Evolutionary conservation across 2,329 filamentous ascomycete genomes (phyloP), one percentile per base, ranked within the genome.

Genomic region (Bimuria novae-zelandiae): DNA sequence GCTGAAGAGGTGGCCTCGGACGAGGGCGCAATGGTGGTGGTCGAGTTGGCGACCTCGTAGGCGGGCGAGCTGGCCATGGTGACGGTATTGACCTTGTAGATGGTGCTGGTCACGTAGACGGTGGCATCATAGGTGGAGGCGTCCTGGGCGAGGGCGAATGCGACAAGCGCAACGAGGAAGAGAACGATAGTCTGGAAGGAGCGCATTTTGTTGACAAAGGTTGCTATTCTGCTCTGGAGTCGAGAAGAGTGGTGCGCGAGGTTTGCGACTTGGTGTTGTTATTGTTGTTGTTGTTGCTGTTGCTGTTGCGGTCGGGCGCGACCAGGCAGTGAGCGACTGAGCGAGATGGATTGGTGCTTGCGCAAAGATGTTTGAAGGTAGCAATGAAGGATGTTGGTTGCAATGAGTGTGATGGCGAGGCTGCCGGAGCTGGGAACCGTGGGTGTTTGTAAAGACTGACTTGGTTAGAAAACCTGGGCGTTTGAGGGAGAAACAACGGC

Each of bases 1-100:
- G 54, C 54, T 21, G 21, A 23, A n/a, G 63, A 55, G 33, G 51
- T n/a, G n/a, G n/a, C 6, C 30, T 7, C 52, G 12, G 6, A 12
- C 33, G 57, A 48, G 37, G 65, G 60, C 16, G 54, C 45, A 52
- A 71, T 67, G 62, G 68, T 72, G 32, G 67, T 64, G 37, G 71
- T 73, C 41, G 60, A 57, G 69, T 73, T 73, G 22, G 61, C 61
- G 52, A 63, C 59, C 7, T 51, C 56, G 57, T 52, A 63, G 21
- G 68, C 54, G 35, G 68, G 57, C 8, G 65, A 65, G 60, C 67
- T 62, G 16, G 67, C 66, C 49, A 65, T 55, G 44, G 72, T 74
- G 61, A 73, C 63, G 45, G 72, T 73, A 68, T 72, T 70, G 62
- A 74, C 64, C 56, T 64, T 68, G 61, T 69, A 69, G 63, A 75